Base-by-base conservation (phyloP, 208 protist genomes). In the Crithidia expoeki region DNA sequence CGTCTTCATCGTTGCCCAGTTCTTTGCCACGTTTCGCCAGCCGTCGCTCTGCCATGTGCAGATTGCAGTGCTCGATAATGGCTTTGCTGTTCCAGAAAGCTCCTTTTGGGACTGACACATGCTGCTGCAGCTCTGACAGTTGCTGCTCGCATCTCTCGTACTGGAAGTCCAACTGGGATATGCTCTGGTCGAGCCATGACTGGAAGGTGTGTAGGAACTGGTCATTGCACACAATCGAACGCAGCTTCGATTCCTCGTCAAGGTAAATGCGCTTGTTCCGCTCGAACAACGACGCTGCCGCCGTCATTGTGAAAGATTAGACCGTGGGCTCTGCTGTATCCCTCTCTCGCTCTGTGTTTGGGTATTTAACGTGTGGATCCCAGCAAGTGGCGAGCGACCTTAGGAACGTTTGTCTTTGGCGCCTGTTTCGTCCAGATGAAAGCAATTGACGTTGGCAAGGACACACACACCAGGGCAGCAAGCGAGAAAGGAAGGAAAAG, bases 41-140 rank as follows among this genome's bases (percentile, higher is more conserved):
- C 0, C 89, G 81, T 38, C 83, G 76, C 70, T 95, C 89, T 32
- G 78, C 86, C 65, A 97, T 73, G 62, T 93, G 79, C 55, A 97
- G 65, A 53, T 95, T 95, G 76, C 93, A 96, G 84, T 97, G 90
- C 61, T 94, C 78, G 58, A 93, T 93, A 38, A 96, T 84, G 0
- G 89, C 91, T 57, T 95, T 94, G 69, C 86, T 93, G 62, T 77
- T 88, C 92, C 92, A 96, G 75, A 90, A 96, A 50, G 60, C 72
- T 4, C 92, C 89, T 12, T 75, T 66, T 30, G 81, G 77, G 16
- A 88, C 84, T n/a, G 77, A 53, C 9, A 93, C 88, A 40, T 72
- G 80, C 72, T 94, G 89, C 71, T 95, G 88, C 27, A 97, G 74
- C 74, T 94, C 87, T n/a, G 88, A 71, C 27, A 97, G 72, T 58